Percentiles rank a stretch among this genome's conserved stretches.
Conservation (phyloP, 2,329 filamentous ascomycete genomes). For the Exutisphaerella laricina region DNA sequence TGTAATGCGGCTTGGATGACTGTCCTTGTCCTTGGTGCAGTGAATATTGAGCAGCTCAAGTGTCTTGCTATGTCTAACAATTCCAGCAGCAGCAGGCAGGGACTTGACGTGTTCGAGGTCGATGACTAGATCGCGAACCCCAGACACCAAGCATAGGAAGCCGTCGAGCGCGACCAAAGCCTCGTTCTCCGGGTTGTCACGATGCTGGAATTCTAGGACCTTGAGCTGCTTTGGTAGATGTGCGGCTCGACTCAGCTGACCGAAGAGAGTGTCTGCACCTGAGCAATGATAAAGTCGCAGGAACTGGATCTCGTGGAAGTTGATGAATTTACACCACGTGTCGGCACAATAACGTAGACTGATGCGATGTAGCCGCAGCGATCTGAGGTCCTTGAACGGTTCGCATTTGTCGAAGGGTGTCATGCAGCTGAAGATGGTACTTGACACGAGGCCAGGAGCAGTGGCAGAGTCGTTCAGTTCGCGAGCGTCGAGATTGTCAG, state of each 20-base stretch:
- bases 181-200: constrained; percentile 45
- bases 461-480: constrained; percentile 46
- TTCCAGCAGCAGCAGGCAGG: constrained; percentile 40
- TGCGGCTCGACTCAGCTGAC: constrained; percentile 43
- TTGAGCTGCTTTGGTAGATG: constrained; percentile 43
- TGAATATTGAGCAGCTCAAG: constrained; percentile 43
- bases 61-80: constrained; percentile 43
- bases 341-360: constrained; percentile 44
- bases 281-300: constrained; percentile 42
- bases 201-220: constrained; percentile 43
- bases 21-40: constrained; percentile 27
- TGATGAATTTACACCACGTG: constrained; percentile 44
- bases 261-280: constrained; percentile 44
- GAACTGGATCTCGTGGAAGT: constrained; percentile 41
- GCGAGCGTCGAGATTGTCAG: constrained; percentile 25
- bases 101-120: constrained; percentile 40
- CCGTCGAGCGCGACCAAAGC: constrained; percentile 43
- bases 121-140: constrained; percentile 41
- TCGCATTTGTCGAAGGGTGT: constrained; percentile 44
- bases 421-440: constrained; percentile 44
- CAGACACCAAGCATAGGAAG: constrained; percentile 44
- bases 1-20: constrained; percentile 4
- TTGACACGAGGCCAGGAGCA: constrained; percentile 42
- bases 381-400: constrained; percentile 39
- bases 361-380: constrained; percentile 43